Base-by-base conservation (phyloP, 2,329 filamentous ascomycete species). In the Trichoderma arundinaceum region DNA sequence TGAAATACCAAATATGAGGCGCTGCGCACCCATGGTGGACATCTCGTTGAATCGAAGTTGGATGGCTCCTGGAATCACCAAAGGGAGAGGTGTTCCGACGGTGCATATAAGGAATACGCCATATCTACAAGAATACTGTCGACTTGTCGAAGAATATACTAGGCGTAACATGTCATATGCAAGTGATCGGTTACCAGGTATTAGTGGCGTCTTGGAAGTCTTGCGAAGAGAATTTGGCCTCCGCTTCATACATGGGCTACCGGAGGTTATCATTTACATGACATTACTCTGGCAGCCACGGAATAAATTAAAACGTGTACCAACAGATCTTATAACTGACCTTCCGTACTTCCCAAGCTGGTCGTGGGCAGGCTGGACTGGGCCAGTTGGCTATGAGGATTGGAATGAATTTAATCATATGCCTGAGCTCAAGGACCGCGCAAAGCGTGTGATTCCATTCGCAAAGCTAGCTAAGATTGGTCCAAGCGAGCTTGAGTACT, bases 351-450 rank as follows among this genome's bases (percentile, higher is more conserved):
- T 48, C 19, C 64, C 64, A 7, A 65, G 64, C 7, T 65, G 64
- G 64, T 60, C 64, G 4, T 65, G 64, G 64, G 19, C 64, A 2
- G 64, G 64, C 9, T 65, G 64, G 64, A 62, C 48, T 17, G 64
- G 64, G 15, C 62, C 62, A 9, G 53, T 64, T 3, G 62, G 62
- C 2, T 57, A 64, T 43, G 62, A 64, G 38, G 38, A 64, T 10
- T 64, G 62, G 62, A 43, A 64, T 51, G 44, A 35, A 4, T 58
- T 64, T 7, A 64, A 64, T 10, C 8, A 19, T n/a, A 56, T 64
- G 51, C 53, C 44, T 7, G 62, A 35, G 28, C n/a, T 64, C 1
- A 43, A 64, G 0, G 44, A 58, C 2, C 62, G 62, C 15, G 62
- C 52, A 2, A 43, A 56, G 44, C 52, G 62, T 6, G 62, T 64